phyloP scores from a whole-genome alignment of 2,329 filamentous ascomycete species.

The Chaetomiaceae sp. region DNA sequence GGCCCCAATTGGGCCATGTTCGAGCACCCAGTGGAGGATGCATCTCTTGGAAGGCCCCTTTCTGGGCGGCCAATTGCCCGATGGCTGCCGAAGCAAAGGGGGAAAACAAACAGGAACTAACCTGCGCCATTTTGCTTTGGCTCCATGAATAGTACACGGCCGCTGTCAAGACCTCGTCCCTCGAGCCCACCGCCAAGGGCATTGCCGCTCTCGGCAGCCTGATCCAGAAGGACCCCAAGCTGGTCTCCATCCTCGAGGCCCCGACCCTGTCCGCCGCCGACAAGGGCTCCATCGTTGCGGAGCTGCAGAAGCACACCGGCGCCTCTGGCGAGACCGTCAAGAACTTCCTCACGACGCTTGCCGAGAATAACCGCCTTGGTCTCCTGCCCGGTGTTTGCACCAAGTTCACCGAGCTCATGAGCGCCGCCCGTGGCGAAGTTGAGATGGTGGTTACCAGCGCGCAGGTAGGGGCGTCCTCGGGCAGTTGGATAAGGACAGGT shows the following conservation, averaged over 20 bases:
- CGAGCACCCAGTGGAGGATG: slow-evolving; percentile 5
- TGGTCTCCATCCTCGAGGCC: slow-evolving; percentile 67
- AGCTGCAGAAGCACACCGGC: slow-evolving; percentile 81
- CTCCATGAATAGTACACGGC: slow-evolving; percentile 74
- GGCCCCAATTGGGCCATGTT: not conserved
- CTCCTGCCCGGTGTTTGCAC: slow-evolving; percentile 75
- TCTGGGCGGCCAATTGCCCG: not conserved
- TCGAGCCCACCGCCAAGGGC: slow-evolving; percentile 81
- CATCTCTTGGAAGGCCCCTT: not conserved
- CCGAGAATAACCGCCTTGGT: slow-evolving; percentile 92
- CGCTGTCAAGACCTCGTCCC: slow-evolving; percentile 77
- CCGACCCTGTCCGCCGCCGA: slow-evolving; percentile 75
- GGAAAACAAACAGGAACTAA: slow-evolving; percentile 28
- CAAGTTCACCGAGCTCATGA: slow-evolving; percentile 85
- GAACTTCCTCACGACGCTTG: slow-evolving; percentile 87
- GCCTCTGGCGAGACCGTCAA: slow-evolving; percentile 75
- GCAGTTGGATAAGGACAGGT: not conserved
- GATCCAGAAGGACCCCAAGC: slow-evolving; percentile 79
- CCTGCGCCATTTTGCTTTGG: slow-evolving; percentile 37
- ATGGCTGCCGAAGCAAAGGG: not conserved
- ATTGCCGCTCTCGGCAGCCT: slow-evolving; percentile 66
- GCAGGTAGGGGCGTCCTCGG: slow-evolving; percentile 56
- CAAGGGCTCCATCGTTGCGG: slow-evolving; percentile 80
- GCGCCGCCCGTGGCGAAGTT: slow-evolving; percentile 85
- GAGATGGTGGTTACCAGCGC: slow-evolving; percentile 90